A percentile compares a stretch with the other conserved stretches of the same genome.
phyloP scores from a whole-genome alignment of 371 early-diverging fungal genomes.

The Mycotypha africana region DNA sequence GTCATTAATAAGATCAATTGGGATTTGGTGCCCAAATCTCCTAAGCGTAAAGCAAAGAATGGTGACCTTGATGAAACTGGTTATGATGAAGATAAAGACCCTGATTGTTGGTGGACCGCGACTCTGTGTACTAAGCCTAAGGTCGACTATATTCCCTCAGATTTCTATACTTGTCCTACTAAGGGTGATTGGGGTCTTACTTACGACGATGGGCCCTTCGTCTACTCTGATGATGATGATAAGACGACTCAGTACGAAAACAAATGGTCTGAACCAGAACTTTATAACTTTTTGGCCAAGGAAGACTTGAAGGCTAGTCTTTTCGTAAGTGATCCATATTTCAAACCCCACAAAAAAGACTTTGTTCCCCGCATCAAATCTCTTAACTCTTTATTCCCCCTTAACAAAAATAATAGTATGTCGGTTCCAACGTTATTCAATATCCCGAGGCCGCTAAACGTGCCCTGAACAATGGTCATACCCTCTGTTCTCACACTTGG shows the following conservation, averaged over 20 bases:
- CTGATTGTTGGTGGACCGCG: slow-evolving; percentile 25
- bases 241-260: slow-evolving; percentile 10
- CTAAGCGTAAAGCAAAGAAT: slow-evolving; percentile 7
- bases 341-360: too few species aligned
- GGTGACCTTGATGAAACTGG: slow-evolving; percentile 6
- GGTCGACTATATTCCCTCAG: slow-evolving; percentile 14
- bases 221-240: slow-evolving; percentile 11
- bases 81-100: slow-evolving; percentile 14
- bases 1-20: slow-evolving; percentile 33
- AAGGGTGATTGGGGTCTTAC: slow-evolving; percentile 26
- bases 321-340: slow-evolving; percentile 18
- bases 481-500: slow-evolving; percentile 44
- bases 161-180: slow-evolving; percentile 17
- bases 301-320: slow-evolving; percentile 17
- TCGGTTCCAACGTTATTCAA: slow-evolving; percentile 18
- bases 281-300: slow-evolving; percentile 32
- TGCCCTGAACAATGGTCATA: slow-evolving; percentile 21
- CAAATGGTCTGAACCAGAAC: slow-evolving; percentile 27
- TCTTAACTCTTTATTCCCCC: not conserved
- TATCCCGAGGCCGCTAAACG: slow-evolving; percentile 23
- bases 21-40: slow-evolving; percentile 31
- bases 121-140: slow-evolving; percentile 17
- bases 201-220: slow-evolving; percentile 29
- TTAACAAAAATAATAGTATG: slow-evolving; percentile 6
- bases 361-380: too few species aligned